These are phyloP conservation scores for Lachancea dasiensis DNA, from an alignment of 805 yeast genomes.

Conservation along the genomic window DNA sequence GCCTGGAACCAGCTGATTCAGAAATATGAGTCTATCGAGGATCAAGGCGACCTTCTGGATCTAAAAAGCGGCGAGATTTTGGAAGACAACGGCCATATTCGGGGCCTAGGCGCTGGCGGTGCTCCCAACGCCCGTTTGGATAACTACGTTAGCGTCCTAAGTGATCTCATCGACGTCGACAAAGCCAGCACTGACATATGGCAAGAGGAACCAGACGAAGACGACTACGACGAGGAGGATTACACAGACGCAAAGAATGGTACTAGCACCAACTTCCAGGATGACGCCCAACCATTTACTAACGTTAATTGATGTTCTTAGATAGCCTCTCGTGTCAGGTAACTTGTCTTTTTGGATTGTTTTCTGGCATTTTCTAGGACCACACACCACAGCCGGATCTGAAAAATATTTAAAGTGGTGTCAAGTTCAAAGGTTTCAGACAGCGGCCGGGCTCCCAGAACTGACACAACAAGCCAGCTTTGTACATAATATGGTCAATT, in stretches of 20 bases:
- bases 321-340: not conserved
- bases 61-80: slow-evolving; percentile 55
- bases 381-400: not conserved
- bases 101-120: slow-evolving; percentile 34
- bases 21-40: slow-evolving; percentile 45
- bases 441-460: not conserved
- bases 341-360: not conserved
- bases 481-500: slow-evolving; percentile 20
- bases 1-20: slow-evolving; percentile 50
- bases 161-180: slow-evolving; percentile 18
- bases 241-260: not conserved
- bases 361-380: slow-evolving; percentile 8
- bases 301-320: not conserved
- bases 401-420: slow-evolving; percentile 4
- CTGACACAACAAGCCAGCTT: no score
- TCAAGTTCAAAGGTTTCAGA: no score
- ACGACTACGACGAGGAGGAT: slow-evolving; percentile 1
- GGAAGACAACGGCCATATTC: slow-evolving; percentile 64
- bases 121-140: slow-evolving; percentile 12
- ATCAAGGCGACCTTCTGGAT: slow-evolving; percentile 62
- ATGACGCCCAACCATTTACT: not conserved
- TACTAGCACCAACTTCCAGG: not conserved
- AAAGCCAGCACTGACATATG: slow-evolving; percentile 10
- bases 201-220: slow-evolving; percentile 8
- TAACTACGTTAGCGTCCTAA: slow-evolving; percentile 22